phyloP scores from a whole-genome alignment of 2,329 filamentous ascomycete species.

The Aureobasidium sp. region DNA sequence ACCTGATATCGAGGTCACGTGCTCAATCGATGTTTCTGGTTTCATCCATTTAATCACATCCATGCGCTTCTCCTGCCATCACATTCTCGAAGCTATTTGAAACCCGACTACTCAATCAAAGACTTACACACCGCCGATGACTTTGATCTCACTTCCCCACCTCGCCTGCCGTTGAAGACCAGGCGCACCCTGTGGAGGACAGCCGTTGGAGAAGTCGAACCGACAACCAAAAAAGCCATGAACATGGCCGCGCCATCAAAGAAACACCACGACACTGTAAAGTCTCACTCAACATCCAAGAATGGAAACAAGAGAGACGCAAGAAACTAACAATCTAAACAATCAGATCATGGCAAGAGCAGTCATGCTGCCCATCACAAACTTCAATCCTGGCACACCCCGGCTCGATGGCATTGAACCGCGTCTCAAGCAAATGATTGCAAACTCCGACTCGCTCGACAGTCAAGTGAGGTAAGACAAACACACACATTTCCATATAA shows the following conservation, averaged over 20 bases:
- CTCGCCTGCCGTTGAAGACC: neutral
- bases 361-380: slow-evolving; percentile 15
- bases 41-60: neutral
- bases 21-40: neutral
- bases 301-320: neutral
- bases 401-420: neutral
- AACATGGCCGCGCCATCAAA: neutral
- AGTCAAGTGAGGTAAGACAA: slow-evolving; percentile 14
- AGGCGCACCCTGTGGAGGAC: too few species aligned
- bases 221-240: neutral
- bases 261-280: neutral
- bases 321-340: neutral
- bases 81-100: neutral
- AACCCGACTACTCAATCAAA: neutral
- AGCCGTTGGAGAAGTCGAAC: neutral
- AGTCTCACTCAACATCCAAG: neutral
- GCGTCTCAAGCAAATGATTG: slow-evolving; percentile 5
- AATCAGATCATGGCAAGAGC: slow-evolving; percentile 15
- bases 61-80: neutral
- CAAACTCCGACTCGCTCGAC: slow-evolving; percentile 11
- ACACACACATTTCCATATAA: too few species aligned
- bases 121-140: neutral
- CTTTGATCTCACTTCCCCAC: neutral
- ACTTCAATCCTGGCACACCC: slow-evolving; percentile 12
- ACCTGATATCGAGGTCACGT: neutral